phyloP scores from a whole-genome alignment of 805 yeast species.

The Ogataea wickerhamii region DNA sequence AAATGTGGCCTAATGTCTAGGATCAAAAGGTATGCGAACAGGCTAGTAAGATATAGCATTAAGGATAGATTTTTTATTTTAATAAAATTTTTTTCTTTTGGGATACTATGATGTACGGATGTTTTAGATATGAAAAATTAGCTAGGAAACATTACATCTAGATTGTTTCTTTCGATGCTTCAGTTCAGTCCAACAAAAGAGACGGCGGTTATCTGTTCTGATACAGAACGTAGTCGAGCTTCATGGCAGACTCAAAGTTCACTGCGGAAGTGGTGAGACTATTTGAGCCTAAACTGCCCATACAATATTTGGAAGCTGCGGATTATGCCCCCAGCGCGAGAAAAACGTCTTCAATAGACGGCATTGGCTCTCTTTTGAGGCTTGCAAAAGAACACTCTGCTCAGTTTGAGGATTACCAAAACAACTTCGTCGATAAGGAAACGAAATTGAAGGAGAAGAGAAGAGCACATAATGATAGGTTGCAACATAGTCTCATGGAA shows the following conservation, averaged over 20 bases:
- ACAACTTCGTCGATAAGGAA: constrained; percentile 22
- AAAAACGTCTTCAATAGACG: constrained; percentile 43
- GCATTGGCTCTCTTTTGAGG: constrained; percentile 37
- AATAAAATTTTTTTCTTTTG: too few relatives aligned
- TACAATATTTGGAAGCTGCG: constrained; percentile 43
- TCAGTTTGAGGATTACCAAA: constrained; percentile 19
- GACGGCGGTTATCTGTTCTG: too few relatives aligned
- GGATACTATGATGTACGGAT: too few relatives aligned
- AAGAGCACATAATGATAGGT: constrained; percentile 19
- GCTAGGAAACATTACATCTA: too few relatives aligned
- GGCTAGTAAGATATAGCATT: too few relatives aligned
- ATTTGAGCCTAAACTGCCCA: constrained; percentile 56
- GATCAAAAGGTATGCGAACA: too few relatives aligned
- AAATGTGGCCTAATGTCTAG: too few relatives aligned
- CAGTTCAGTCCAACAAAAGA: too few relatives aligned
- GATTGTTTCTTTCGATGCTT: too few relatives aligned
- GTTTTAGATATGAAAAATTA: too few relatives aligned
- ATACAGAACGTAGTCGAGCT: too few relatives aligned
- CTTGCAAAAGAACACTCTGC: constrained; percentile 29
- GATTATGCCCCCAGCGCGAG: constrained; percentile 51
- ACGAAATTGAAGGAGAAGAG: constrained; percentile 25
- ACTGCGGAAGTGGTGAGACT: constrained; percentile 41
- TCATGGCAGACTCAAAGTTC: constrained; percentile 23
- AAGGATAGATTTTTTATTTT: too few relatives aligned
- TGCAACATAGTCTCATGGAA: constrained; percentile 34